Conservation (phyloP, 192 early-diverging fungal species). For the Entrophospora sp. region DNA sequence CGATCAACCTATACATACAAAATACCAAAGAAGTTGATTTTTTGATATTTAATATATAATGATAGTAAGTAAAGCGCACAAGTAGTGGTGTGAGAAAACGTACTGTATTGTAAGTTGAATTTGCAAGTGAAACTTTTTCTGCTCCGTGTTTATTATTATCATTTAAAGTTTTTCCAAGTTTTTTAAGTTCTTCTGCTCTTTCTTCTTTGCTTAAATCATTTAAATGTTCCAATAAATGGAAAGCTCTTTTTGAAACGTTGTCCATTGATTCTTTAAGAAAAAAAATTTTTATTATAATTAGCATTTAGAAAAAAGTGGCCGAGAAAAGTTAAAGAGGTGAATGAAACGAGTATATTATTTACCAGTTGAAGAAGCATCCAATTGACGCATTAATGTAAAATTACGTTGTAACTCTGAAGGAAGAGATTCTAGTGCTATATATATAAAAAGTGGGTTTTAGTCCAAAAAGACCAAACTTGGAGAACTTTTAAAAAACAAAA, state of each 20-base stretch:
- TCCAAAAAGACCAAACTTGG: background rate
- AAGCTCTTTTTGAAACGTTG: slow-evolving; percentile 54
- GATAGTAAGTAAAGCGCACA: background rate
- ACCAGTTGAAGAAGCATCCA: slow-evolving; percentile 73
- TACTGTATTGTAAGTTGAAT: slow-evolving; percentile 89
- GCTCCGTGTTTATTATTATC: slow-evolving; percentile 80
- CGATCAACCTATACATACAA: slow-evolving; percentile 58
- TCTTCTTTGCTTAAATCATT: slow-evolving; percentile 45
- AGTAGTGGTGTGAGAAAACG: too few species aligned
- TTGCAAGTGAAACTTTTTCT: slow-evolving; percentile 89
- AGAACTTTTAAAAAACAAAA: slow-evolving; percentile 1
- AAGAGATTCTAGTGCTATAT: slow-evolving; percentile 61
- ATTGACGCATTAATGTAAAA: slow-evolving; percentile 90
- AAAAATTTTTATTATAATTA: background rate
- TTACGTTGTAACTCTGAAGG: slow-evolving; percentile 75
- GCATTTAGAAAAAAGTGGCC: too few species aligned
- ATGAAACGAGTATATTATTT: background rate
- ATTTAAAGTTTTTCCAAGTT: slow-evolving; percentile 49
- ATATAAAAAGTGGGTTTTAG: background rate
- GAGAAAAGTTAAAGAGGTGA: background rate
- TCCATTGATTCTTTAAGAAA: slow-evolving; percentile 56
- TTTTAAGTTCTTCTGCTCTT: slow-evolving; percentile 42
- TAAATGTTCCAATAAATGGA: slow-evolving; percentile 61
- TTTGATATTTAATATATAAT: background rate
- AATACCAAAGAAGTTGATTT: background rate